Evolutionary conservation across 2,329 filamentous ascomycete species (phyloP), one percentile per base, ranked within the genome.

Genomic region (Aquanectria penicillioides): DNA sequence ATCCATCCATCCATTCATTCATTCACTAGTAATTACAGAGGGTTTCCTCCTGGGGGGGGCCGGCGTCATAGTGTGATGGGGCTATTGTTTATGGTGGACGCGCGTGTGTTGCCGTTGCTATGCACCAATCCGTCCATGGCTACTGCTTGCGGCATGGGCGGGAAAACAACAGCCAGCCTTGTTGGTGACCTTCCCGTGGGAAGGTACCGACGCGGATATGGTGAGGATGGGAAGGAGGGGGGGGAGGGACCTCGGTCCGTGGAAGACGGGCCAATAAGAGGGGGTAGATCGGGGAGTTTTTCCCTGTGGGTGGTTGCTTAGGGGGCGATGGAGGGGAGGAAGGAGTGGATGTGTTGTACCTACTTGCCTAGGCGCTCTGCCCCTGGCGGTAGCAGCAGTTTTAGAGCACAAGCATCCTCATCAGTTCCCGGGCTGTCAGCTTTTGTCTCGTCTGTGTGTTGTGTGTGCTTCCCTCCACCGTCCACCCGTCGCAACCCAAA

Each of bases 81-180:
- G n/a, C n/a, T n/a, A 28, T 43, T 56, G 52, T 49, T 56, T 40
- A 48, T 33, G 36, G 51, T 38, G 41, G 43, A 40, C 52, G 41
- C 34, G 52, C 48, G 52, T 36, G 29, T 55, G 34, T 33, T 29
- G 44, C 22, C 22, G 54, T 52, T 57, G 47, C 47, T 52, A 57
- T 57, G 55, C 55, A 53, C 40, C 47, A 40, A 53, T n/a, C n/a
- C n/a, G n/a, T n/a, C 53, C 44, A 44, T 51, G 48, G 17, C 26
- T 33, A 13, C 47, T 37, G 18, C 15, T 50, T 40, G 34, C 34
- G 25, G 34, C 47, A 37, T 50, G 12, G 49, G 38, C 28, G 10
- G 50, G 50, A 49, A 41, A 49, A 43, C 5, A 36, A n/a, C 46
- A 38, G 47, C 47, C 47, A 51, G 47, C 44, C 44, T 57, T 37